Percentiles rank a stretch among this genome's conserved stretches.
These are phyloP conservation scores for Gloeostereum incarnatum DNA, from an alignment of 768 basidiomycete species.

Conservation along the genomic window DNA sequence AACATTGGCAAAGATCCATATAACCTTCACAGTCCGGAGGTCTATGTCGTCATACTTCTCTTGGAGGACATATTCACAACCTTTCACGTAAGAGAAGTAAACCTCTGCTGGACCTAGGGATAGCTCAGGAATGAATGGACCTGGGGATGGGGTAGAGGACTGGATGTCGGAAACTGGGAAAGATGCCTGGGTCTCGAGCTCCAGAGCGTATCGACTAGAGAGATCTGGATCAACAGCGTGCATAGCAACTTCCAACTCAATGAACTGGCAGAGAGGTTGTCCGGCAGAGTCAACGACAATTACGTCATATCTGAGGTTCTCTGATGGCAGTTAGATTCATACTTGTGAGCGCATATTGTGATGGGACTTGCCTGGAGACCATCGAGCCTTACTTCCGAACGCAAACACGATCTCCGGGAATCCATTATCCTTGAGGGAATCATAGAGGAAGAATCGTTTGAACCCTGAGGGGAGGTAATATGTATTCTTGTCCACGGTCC, in stretches of 20 bases:
- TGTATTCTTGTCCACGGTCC: slow-evolving; percentile 15
- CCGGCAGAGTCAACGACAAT: neutral
- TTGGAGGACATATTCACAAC: neutral
- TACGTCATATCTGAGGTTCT: neutral
- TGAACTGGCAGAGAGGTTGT: neutral
- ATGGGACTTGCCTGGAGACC: slow-evolving; percentile 17
- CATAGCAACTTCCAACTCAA: neutral
- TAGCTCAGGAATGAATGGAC: no score
- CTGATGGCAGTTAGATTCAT: neutral
- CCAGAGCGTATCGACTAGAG: no score
- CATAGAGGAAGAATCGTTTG: slow-evolving; percentile 10
- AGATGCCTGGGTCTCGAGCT: no score
- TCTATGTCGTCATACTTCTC: neutral
- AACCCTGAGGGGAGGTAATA: slow-evolving; percentile 23
- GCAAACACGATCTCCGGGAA: slow-evolving; percentile 11
- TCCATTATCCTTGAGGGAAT: neutral
- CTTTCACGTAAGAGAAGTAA: neutral
- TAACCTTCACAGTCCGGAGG: neutral
- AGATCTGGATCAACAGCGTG: no score
- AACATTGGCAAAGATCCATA: neutral
- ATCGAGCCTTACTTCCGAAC: slow-evolving; percentile 14
- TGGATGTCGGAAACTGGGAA: no score
- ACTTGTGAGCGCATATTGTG: neutral
- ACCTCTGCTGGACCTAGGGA: no score
- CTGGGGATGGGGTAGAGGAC: no score